Base-by-base conservation (phyloP, 2,329 filamentous ascomycete genomes). In the Akanthomyces muscarius region DNA sequence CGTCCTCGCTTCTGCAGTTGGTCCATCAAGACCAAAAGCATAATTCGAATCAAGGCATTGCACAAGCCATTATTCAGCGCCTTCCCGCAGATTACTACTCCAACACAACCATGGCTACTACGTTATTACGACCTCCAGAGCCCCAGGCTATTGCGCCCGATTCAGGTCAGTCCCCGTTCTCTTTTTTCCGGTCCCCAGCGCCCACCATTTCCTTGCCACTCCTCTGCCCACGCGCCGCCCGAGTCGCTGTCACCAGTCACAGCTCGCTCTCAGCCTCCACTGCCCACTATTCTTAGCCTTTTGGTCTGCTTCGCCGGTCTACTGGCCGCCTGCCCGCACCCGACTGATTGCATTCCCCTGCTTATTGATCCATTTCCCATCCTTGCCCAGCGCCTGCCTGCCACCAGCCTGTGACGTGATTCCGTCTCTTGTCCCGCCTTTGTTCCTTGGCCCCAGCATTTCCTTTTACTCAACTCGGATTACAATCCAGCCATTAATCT, bases 351-450 rank as follows among this genome's bases (percentile, higher is more conserved):
- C 47, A 23, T 60, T 61, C 60, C 42, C 60, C 60, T 62, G 60
- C 60, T 62, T 62, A 62, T 54, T 62, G 60, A 50, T 55, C 60
- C 60, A 42, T 62, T 42, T 28, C 16, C 59, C 25, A 58, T 61
- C 63, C 57, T 52, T 36, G 25, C 28, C 28, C 48, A 33, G 36
- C 56, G 55, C 23, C 30, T 41, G 41, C 33, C 45, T 42, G 56
- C 56, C 44, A 67, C 57, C 67, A 68, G 64, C 68, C 61, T 63
- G 53, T 63, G 61, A 63, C 61, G 54, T 63, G 60, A 63, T 63
- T 58, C 45, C 36, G 44, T 30, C 28, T 14, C 18, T 51, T 21
- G 41, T 63, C 54, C 61, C 57, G 55, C 57, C 33, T 65, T 53
- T 66, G 63, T 52, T 28, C 64, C 63, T 42, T 62, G 51, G 41